Conservation (phyloP, 257 asterid genomes). For the Gentiana macrophylla region DNA sequence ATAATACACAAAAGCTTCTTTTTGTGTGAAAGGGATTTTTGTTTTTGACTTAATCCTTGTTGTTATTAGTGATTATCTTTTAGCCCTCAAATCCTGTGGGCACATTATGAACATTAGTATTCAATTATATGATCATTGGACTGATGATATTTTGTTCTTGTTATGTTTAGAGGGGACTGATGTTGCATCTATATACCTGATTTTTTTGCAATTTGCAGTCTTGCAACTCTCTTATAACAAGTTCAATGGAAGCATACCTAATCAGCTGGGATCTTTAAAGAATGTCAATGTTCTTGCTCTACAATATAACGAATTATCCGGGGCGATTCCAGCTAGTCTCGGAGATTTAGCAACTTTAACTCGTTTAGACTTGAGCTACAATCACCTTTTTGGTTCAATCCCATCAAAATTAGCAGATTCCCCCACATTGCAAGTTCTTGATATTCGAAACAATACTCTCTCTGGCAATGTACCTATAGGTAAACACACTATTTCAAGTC, state of each 20-base stretch:
- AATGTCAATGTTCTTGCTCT: constrained; percentile 79
- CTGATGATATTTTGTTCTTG: too few relatives aligned
- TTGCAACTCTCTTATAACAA: constrained; percentile 84
- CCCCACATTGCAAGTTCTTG: constrained; percentile 52
- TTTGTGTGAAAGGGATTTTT: background rate
- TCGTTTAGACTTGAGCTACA: constrained; percentile 82
- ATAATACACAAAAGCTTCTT: background rate
- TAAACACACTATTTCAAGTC: constrained; percentile 14
- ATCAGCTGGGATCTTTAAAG: constrained; percentile 54
- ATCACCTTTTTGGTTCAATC: constrained; percentile 66
- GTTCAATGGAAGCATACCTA: constrained; percentile 66
- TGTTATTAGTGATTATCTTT: too few relatives aligned
- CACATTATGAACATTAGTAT: too few relatives aligned
- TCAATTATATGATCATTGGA: background rate
- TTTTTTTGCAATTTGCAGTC: constrained; percentile 34
- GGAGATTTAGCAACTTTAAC: constrained; percentile 50
- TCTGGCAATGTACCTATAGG: constrained; percentile 94
- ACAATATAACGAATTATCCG: constrained; percentile 67
- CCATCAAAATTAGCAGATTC: constrained; percentile 53
- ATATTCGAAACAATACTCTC: constrained; percentile 70
- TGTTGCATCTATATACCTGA: background rate
- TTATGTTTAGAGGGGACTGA: background rate
- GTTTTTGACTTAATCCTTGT: too few relatives aligned
- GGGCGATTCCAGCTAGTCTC: constrained; percentile 89
- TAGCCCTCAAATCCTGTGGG: too few relatives aligned